phyloP scores from a whole-genome alignment of 192 early-diverging fungal genomes.

The Nowakowskiella sp. region DNA sequence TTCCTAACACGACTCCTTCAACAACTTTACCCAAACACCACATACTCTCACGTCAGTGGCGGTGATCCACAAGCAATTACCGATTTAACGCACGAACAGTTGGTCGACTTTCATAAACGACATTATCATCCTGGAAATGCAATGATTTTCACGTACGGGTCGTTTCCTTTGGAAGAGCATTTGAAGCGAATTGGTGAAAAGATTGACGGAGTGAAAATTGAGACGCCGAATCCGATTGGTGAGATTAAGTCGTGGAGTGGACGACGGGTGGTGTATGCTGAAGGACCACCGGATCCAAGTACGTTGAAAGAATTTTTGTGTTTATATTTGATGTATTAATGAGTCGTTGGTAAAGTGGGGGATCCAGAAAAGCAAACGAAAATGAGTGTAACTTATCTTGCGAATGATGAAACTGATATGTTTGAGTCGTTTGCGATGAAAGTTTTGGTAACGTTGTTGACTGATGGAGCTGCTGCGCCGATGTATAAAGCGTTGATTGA shows the following conservation, averaged over 20 bases:
- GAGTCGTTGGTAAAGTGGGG: constrained; percentile 35
- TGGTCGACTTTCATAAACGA: constrained; percentile 72
- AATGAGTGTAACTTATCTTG: constrained; percentile 22
- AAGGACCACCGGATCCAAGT: constrained; percentile 65
- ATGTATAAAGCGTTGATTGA: constrained; percentile 94
- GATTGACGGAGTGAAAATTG: constrained; percentile 48
- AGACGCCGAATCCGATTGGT: constrained; percentile 43
- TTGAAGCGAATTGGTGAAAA: constrained; percentile 56
- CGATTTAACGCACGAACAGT: constrained; percentile 74
- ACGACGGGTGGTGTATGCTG: constrained; percentile 37
- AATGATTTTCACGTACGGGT: constrained; percentile 82
- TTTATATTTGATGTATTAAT: not conserved
- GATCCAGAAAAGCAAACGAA: constrained; percentile 72
- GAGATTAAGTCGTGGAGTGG: constrained; percentile 14
- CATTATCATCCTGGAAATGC: constrained; percentile 94
- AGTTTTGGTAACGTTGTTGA: constrained; percentile 70
- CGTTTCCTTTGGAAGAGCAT: constrained; percentile 65
- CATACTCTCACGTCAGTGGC: constrained; percentile 76
- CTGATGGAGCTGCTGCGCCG: constrained; percentile 79
- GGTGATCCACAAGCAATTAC: constrained; percentile 85
- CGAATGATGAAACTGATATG: constrained; percentile 61
- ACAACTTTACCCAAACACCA: constrained; percentile 74
- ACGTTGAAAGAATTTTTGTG: constrained; percentile 13
- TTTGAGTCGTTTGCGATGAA: constrained; percentile 78
- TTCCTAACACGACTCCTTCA: constrained; percentile 69